These are phyloP conservation scores for Solanum hybrid DNA, from an alignment of 305 asterid species.

Conservation along the genomic window DNA sequence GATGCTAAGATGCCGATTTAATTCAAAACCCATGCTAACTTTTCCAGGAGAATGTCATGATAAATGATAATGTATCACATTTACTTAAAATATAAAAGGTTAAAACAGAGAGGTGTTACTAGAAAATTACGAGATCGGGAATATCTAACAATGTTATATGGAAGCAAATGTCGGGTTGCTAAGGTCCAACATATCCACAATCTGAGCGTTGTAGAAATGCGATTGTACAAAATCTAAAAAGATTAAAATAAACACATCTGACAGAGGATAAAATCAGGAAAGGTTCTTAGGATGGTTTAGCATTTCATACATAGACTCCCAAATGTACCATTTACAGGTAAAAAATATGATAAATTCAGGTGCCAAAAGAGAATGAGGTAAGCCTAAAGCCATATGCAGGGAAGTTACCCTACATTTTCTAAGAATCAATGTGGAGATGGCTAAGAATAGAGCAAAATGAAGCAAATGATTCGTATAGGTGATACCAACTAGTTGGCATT, in stretches of 20 bases:
- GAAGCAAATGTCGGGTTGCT: neutral
- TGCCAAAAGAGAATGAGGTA: neutral
- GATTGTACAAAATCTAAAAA: neutral
- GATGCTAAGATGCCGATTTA: neutral
- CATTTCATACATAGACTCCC: neutral
- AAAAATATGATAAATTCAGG: neutral
- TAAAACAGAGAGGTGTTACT: neutral
- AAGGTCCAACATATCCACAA: neutral
- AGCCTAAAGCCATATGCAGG: neutral
- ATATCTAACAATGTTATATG: neutral
- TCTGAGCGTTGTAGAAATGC: neutral
- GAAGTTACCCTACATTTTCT: neutral
- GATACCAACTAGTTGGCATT: neutral
- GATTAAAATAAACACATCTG: neutral
- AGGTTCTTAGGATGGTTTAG: neutral
- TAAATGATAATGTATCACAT: neutral
- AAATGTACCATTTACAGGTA: neutral
- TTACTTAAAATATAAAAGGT: neutral
- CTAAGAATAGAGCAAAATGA: neutral
- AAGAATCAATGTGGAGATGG: neutral
- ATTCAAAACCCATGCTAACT: neutral
- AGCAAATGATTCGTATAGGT: neutral
- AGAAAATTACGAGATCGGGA: neutral
- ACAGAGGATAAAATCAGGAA: neutral
- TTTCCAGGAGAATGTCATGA: neutral